phyloP scores from a whole-genome alignment of 768 basidiomycete species.

The Podaxis pistillaris region DNA sequence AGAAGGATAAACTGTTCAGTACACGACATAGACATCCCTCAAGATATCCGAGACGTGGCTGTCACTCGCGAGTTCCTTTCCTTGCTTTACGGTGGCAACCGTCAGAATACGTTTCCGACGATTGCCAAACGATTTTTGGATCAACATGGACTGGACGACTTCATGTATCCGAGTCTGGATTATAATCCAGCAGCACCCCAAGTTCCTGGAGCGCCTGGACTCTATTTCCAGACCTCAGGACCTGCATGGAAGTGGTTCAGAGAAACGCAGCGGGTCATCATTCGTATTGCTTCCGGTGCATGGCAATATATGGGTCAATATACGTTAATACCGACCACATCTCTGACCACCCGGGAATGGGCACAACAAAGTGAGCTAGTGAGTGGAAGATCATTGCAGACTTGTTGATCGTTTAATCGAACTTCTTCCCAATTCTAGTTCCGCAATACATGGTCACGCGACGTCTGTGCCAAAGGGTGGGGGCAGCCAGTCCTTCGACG shows the following conservation, averaged over 20 bases:
- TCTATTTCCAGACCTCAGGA: conserved; percentile 20
- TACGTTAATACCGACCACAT: conserved; percentile 33
- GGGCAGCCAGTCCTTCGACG: conserved; percentile 14
- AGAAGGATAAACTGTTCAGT: background rate
- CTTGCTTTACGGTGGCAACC: conserved; percentile 23
- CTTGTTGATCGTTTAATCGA: background rate
- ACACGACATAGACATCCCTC: background rate
- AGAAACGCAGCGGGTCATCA: conserved; percentile 24
- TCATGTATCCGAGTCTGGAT: conserved; percentile 25
- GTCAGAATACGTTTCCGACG: conserved; percentile 17
- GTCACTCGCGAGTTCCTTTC: conserved; percentile 21
- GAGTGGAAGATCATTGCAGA: background rate
- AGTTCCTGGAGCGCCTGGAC: conserved; percentile 28
- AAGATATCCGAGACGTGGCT: conserved; percentile 4
- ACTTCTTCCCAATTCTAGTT: conserved; percentile 11
- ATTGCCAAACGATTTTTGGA: conserved; percentile 19
- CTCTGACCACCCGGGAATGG: conserved; percentile 30
- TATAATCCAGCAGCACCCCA: conserved; percentile 25
- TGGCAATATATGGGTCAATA: conserved; percentile 39
- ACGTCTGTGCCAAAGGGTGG: conserved; percentile 16
- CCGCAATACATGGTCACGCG: conserved; percentile 17
- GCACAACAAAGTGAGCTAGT: conserved; percentile 20
- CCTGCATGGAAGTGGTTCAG: background rate
- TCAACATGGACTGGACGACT: conserved; percentile 26
- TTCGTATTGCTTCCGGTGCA: conserved; percentile 24